Conservation (phyloP, 352 stramenopile species). For the Halophytophthora batemanensis region DNA sequence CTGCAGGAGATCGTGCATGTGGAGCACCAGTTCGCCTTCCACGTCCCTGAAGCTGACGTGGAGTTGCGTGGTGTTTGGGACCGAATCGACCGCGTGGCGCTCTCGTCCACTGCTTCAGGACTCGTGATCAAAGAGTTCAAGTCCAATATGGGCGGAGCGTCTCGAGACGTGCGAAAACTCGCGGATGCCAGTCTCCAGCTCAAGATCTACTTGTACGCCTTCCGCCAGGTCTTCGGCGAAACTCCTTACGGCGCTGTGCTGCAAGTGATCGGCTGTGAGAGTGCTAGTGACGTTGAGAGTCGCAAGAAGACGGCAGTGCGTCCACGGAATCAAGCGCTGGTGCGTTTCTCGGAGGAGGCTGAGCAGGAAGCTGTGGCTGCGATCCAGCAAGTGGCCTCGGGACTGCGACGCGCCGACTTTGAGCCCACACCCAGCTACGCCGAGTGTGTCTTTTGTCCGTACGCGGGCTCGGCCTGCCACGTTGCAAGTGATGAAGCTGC, state of each 20-base stretch:
- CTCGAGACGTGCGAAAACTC: slow-evolving; percentile 48
- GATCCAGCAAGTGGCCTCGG: slow-evolving; percentile 30
- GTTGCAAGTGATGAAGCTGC: slow-evolving; percentile 22
- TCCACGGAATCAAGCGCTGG: slow-evolving; percentile 22
- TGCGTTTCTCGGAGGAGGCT: slow-evolving; percentile 31
- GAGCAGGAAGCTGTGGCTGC: slow-evolving; percentile 33
- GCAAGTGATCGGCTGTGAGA: slow-evolving; percentile 51
- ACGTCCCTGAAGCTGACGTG: slow-evolving; percentile 46
- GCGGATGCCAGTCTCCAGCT: slow-evolving; percentile 75
- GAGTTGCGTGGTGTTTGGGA: slow-evolving; percentile 73
- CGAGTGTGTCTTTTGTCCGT: slow-evolving; percentile 73
- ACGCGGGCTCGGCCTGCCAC: slow-evolving; percentile 53
- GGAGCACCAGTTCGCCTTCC: slow-evolving; percentile 60
- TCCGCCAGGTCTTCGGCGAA: slow-evolving; percentile 49
- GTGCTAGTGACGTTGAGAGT: slow-evolving; percentile 1
- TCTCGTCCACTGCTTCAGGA: slow-evolving; percentile 2
- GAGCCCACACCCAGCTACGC: slow-evolving; percentile 50
- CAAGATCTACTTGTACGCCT: slow-evolving; percentile 82
- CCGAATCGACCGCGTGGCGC: slow-evolving; percentile 47
- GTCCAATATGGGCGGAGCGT: slow-evolving; percentile 57
- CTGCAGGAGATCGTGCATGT: slow-evolving; percentile 44
- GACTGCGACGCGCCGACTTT: slow-evolving; percentile 52
- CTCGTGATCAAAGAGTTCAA: slow-evolving; percentile 84
- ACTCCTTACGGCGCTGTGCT: slow-evolving; percentile 51
- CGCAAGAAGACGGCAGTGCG: slow-evolving; percentile 9